These are phyloP conservation scores for Secale cereale DNA, from an alignment of 176 grass and related monocot genomes.

Conservation along the genomic window DNA sequence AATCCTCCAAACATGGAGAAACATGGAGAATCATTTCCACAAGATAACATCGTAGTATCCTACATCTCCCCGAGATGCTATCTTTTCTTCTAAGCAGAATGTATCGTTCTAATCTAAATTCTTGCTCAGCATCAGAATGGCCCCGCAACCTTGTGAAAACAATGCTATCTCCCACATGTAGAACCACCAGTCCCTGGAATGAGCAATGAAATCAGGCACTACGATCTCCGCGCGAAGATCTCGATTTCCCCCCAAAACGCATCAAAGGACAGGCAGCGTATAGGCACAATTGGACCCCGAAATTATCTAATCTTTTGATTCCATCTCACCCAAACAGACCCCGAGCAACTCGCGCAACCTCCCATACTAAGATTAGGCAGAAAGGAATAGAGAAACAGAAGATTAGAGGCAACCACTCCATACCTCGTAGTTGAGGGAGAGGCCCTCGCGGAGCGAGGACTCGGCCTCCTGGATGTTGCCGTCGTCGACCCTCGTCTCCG, in stretches of 20 bases:
- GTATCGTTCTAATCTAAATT: neutral
- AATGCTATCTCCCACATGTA: neutral
- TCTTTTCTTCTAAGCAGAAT: neutral
- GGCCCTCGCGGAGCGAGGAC: constrained; percentile 93
- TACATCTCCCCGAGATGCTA: neutral
- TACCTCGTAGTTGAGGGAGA: constrained; percentile 99
- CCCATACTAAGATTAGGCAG: neutral
- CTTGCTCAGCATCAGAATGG: constrained; percentile 10
- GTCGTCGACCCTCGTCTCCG: constrained; percentile 73
- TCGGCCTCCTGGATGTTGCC: constrained; percentile 98
- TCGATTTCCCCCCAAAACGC: constrained; percentile 14
- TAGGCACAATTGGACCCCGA: neutral
- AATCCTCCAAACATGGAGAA: neutral
- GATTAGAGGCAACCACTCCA: neutral
- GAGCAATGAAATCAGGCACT: neutral
- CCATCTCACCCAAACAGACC: neutral
- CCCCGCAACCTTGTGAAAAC: neutral
- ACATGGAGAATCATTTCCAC: constrained; percentile 21
- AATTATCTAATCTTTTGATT: neutral
- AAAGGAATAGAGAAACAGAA: neutral
- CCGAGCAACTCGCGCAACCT: neutral
- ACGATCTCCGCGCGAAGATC: neutral
- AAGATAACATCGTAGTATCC: neutral
- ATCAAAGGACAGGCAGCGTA: neutral
- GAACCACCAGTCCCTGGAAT: neutral